phyloP scores from a whole-genome alignment of 768 basidiomycete genomes.

The Russula sp. region DNA sequence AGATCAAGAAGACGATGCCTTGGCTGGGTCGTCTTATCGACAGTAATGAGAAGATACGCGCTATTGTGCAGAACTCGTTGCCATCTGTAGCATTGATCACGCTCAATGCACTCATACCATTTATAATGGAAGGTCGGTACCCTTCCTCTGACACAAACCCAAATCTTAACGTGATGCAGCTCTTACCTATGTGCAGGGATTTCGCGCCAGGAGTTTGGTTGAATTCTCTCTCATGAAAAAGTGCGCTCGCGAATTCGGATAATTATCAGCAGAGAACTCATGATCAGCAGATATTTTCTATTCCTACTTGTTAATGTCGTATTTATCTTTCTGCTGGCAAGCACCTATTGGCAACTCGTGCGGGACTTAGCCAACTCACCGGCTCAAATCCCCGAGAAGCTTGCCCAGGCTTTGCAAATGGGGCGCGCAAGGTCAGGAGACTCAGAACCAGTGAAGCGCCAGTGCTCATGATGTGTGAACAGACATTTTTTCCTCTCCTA shows the following conservation, averaged over 20 bases:
- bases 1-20: conserved; percentile 85
- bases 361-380: conserved; percentile 91
- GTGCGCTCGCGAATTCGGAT: conserved; percentile 36
- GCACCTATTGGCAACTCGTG: conserved; percentile 87
- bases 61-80: conserved; percentile 90
- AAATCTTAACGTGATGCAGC: conserved; percentile 28
- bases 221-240: conserved; percentile 91
- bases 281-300: conserved; percentile 69
- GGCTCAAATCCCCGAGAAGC: conserved; percentile 87
- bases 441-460: conserved; percentile 10
- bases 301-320: conserved; percentile 90
- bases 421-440: conserved; percentile 56
- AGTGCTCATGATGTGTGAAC: conserved; percentile 5
- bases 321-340: conserved; percentile 88
- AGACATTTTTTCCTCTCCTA: conserved; percentile 83
- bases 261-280: conserved; percentile 8
- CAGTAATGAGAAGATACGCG: conserved; percentile 67
- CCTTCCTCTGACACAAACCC: not conserved
- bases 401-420: conserved; percentile 75
- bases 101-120: conserved; percentile 84
- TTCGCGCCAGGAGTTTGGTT: conserved; percentile 83
- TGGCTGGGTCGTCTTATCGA: conserved; percentile 86
- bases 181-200: conserved; percentile 87
- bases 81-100: conserved; percentile 87
- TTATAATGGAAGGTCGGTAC: conserved; percentile 73